Conservation (phyloP, 768 basidiomycete genomes). For the Termitomyces sp. region DNA sequence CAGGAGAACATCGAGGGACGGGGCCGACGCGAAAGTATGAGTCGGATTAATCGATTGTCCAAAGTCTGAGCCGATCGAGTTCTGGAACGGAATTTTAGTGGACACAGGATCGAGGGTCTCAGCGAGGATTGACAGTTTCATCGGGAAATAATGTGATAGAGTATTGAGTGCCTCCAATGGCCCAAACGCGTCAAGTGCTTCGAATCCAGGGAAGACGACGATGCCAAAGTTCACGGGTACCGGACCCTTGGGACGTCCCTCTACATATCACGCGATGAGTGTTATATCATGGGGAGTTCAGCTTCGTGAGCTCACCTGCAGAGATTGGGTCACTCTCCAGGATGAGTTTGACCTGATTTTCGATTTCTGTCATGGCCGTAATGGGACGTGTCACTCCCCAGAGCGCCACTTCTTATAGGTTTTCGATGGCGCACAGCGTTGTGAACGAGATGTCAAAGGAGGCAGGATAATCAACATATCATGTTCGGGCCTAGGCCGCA, state of each 20-base stretch:
- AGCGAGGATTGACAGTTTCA: conserved; percentile 25
- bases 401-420: too few species aligned
- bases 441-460: too few species aligned
- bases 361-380: background rate
- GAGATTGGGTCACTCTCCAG: background rate
- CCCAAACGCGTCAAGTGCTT: conserved; percentile 29
- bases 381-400: too few species aligned
- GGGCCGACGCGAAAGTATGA: conserved; percentile 32
- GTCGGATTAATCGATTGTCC: conserved; percentile 29
- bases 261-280: background rate
- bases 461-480: too few species aligned
- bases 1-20: conserved; percentile 33
- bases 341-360: background rate
- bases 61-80: conserved; percentile 7
- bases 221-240: conserved; percentile 20
- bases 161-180: conserved; percentile 29
- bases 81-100: conserved; percentile 12
- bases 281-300: too few species aligned
- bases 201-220: conserved; percentile 27
- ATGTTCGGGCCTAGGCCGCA: too few species aligned
- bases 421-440: too few species aligned
- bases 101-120: conserved; percentile 24
- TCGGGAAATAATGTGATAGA: conserved; percentile 16
- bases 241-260: conserved; percentile 10
- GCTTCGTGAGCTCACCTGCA: background rate